Evolutionary conservation across 129 eudicot genomes (phyloP), one percentile per base, ranked within the genome.

Genomic region (Lactuca sativa): DNA sequence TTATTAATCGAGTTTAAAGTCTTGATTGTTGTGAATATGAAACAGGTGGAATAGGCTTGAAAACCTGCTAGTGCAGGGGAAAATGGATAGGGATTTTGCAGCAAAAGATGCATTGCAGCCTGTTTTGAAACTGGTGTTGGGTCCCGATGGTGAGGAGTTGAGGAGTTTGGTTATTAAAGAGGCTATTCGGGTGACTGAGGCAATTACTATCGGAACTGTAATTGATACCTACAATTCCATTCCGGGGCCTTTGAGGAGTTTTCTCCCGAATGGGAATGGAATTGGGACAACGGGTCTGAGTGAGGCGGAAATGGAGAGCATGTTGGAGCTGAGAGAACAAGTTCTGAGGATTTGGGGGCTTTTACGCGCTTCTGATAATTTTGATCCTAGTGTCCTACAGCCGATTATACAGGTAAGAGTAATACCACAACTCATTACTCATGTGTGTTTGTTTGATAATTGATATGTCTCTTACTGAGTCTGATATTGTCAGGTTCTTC

Each of bases 41-140:
- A 56, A 33, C 92, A 93, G 97, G 90, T 93, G 98, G 98, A 89
- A 90, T 67, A 87, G 97, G 73, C 98, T 93, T 59, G 98, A 89
- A 80, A 93, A 93, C 85, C 79, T 93, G 75, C 90, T 93, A 7
- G 97, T 72, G 38, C 98, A 93, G 72, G 98, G 98, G 48, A 86
- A 74, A 69, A 78, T 72, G 69, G 97, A 93, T 73, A 72, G 82
- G 67, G 97, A 93, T 80, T 93, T 93, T 73, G 80, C 91, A 58
- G 92, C 90, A 65, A 93, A 93, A 72, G 98, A 93, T 64, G 98
- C 98, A 18, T 68, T 93, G 38, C 98, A 93, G 66, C 97, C 97
- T 64, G 97, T 93, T 74, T 80, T 93, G 77, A 93, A 89, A 81
- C 80, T 93, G 52, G 66, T 93, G 63, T 65, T 89, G 86, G 95